Base-by-base conservation (phyloP, 345 rosid genomes). In the Camelina laxa region DNA sequence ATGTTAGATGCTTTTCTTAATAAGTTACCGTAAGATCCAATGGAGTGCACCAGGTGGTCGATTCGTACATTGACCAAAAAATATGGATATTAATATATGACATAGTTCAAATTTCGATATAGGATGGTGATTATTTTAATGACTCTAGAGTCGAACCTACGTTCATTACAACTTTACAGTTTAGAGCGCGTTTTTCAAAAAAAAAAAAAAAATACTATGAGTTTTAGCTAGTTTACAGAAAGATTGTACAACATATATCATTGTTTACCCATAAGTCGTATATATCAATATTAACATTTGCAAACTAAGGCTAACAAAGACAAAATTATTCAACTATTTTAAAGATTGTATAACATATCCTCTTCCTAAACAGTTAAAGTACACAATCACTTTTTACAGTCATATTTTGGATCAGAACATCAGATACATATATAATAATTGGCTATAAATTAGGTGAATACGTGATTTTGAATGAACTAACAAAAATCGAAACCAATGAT, bases 71-170 rank as follows among this genome's bases (percentile, higher is more conserved):
- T 75, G 74, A 75, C 74, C 64, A 53, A 41, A 27, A 30, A 36
- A 67, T 38, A 36, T 74, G 30, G 38, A 57, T 49, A 53, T 22
- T 60, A 20, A 45, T 50, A 4, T 58, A 68, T 51, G 48, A 12
- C 54, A 33, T 41, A 22, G 20, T 68, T 41, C 74, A 54, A 42
- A 61, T 11, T 10, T 69, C 74, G 42, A 75, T 53, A 75, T 53
- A 20, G 6, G 11, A 39, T 68, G 79, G 73, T 67, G 55, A 24
- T 44, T 67, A 38, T 35, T 42, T 27, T 59, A 60, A 57, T 47
- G 33, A 47, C 39, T 56, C 30, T 66, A 36, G 66, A 74, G 78
- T 74, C 58, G 35, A 74, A 36, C 53, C 53, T 74, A 74, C 65
- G 77, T 65, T 35, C 15, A 9, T 57, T 21, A 4, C 31, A 48